Base-by-base conservation (phyloP, 2,329 filamentous ascomycete species). In the Didymella arachidicola region DNA sequence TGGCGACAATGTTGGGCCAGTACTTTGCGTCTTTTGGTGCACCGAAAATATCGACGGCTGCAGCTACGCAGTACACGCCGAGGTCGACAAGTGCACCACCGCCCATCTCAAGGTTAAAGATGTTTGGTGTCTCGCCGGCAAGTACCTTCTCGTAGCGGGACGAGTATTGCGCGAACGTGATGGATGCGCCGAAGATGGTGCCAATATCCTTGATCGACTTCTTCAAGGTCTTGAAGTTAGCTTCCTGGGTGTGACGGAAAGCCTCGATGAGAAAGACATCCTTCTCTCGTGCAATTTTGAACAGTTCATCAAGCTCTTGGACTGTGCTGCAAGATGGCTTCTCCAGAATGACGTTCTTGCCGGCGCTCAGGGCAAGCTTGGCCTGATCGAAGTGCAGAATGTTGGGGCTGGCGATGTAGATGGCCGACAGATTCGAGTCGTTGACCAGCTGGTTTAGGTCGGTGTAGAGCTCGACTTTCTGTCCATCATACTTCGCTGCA, bases 331-430 rank as follows among this genome's bases (percentile, higher is more conserved):
- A 80, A 0, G 79, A 77, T 5, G 81, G 81, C 65, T 83, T 83
- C 66, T 83, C 81, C n/a, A 83, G 69, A 29, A 83, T 75, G 59
- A 83, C 80, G 64, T 83, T 77, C 63, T 82, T 83, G 49, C 77
- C 75, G 2, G 78, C 80, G 4, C 66, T 43, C 32, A 83, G 72
- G 36, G 80, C 70, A 16, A 69, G 64, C 59, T 79, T 80, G 16
- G 80, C 79, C 60, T 82, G 81, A 38, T 68, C 71, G 68, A 78
- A 79, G 71, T 83, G 81, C 41, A 81, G 72, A 39, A 76, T 78
- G 70, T 82, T 83, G 34, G 81, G 81, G 14, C 79, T 81, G 22
- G 81, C 80, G 55, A 83, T 80, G 77, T 83, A 83, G 46, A 83
- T 71, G 51, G 78, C 74, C 41, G 77, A 70, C 57, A 82, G 70